A percentile compares a stretch with the other conserved stretches of the same genome.
phyloP scores from a whole-genome alignment of 2,329 filamentous ascomycete species.

The Fusarium bulbicola region DNA sequence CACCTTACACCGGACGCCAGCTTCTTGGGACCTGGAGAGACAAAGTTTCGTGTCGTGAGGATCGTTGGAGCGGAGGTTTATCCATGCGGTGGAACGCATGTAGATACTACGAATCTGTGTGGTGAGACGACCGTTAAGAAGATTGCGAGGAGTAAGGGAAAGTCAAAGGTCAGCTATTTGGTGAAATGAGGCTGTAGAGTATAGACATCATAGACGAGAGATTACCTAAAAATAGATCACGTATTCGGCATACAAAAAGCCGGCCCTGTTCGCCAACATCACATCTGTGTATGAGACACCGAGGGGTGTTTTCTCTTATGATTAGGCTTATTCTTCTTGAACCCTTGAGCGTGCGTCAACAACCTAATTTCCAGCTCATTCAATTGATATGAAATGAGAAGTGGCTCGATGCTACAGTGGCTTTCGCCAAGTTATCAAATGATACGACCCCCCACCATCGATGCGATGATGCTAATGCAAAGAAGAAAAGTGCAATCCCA shows the following conservation, averaged over 20 bases:
- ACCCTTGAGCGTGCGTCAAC: too few species aligned
- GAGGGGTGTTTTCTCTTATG: neutral
- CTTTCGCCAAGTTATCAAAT: neutral
- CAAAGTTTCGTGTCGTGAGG: conserved; percentile 71
- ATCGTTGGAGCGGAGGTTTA: conserved; percentile 76
- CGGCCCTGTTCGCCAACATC: rapidly evolving
- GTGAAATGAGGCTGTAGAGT: conserved; percentile 4
- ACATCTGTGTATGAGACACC: neutral
- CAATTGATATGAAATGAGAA: neutral
- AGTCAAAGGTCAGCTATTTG: conserved; percentile 38
- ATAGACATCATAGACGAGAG: neutral
- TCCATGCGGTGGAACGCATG: conserved; percentile 80
- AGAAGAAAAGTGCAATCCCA: neutral
- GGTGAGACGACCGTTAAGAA: conserved; percentile 72
- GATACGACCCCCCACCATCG: neutral
- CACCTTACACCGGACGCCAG: conserved; percentile 62
- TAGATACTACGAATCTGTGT: conserved; percentile 65
- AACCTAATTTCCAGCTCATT: neutral
- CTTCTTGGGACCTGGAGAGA: conserved; percentile 47
- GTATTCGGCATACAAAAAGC: too few species aligned
- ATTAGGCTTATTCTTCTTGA: neutral
- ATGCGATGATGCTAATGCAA: neutral
- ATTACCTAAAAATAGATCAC: neutral
- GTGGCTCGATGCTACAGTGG: neutral
- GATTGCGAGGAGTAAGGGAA: conserved; percentile 54